Evolutionary conservation across 2,329 filamentous ascomycete genomes (phyloP).

Genomic region (Metarhizium brunneum): DNA sequence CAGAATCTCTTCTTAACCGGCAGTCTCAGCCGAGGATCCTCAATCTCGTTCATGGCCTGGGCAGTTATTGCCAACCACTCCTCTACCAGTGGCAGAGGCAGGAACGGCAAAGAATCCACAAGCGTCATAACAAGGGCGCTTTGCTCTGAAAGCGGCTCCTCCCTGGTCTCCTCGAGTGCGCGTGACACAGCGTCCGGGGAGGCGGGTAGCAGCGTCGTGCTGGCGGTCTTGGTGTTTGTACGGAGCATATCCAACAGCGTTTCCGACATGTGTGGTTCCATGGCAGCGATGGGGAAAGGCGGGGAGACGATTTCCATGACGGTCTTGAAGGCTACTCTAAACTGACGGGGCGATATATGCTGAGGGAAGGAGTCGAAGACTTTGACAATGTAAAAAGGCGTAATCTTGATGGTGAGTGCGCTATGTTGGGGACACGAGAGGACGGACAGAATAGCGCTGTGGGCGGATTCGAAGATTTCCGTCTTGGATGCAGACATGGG

Average conservation of each 20-base stretch:
- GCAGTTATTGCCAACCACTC: slow-evolving; percentile 74
- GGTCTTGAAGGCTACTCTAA: slow-evolving; percentile 80
- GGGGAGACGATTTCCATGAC: slow-evolving; percentile 74
- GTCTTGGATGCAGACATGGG: slow-evolving; percentile 36
- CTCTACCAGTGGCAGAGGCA: slow-evolving; percentile 60
- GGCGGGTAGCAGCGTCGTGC: slow-evolving; percentile 31
- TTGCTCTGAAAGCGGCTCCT: slow-evolving; percentile 59
- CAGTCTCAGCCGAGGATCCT: slow-evolving; percentile 51
- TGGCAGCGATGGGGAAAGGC: slow-evolving; percentile 63
- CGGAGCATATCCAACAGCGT: slow-evolving; percentile 71
- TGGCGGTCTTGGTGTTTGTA: slow-evolving; percentile 45
- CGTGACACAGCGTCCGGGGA: slow-evolving; percentile 26
- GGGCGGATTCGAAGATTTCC: slow-evolving; percentile 76
- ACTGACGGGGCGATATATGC: slow-evolving; percentile 74
- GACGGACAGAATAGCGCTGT: slow-evolving; percentile 71
- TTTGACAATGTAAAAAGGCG: slow-evolving; percentile 76
- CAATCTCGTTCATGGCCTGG: slow-evolving; percentile 54
- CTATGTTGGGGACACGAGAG: slow-evolving; percentile 74
- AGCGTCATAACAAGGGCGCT: slow-evolving; percentile 67
- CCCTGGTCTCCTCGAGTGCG: slow-evolving; percentile 11
- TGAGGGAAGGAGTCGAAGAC: slow-evolving; percentile 72
- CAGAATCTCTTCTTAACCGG: slow-evolving; percentile 64
- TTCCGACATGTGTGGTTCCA: slow-evolving; percentile 70
- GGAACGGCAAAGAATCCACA: slow-evolving; percentile 67
- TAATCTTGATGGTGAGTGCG: slow-evolving; percentile 56